Conservation (phyloP, 257 asterid genomes). For the Nicotiana obtusifolia region DNA sequence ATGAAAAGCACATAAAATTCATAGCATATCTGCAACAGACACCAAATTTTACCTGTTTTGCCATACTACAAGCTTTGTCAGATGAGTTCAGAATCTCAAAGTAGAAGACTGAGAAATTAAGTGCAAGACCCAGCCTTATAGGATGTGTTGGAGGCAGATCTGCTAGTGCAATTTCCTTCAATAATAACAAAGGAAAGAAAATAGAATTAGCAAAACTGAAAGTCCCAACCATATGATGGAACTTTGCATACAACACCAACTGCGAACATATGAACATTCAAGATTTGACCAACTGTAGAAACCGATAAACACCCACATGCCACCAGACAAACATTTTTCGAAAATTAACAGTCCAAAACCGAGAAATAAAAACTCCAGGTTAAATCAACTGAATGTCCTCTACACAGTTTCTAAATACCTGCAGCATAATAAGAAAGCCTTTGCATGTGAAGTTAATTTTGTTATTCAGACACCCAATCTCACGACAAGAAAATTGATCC, state of each 20-base stretch:
- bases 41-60: slow-evolving; percentile 33
- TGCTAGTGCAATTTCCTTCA: slow-evolving; percentile 39
- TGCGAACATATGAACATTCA: not conserved
- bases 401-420: not conserved
- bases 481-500: not conserved
- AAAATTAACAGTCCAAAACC: not conserved
- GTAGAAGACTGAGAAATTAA: slow-evolving; percentile 45
- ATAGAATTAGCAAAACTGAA: slow-evolving; percentile 2
- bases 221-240: not conserved
- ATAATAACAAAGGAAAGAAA: not conserved
- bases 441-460: not conserved
- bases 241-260: not conserved
- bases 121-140: slow-evolving; percentile 45
- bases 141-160: slow-evolving; percentile 50
- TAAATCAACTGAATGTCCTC: not conserved
- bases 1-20: not conserved
- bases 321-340: not conserved
- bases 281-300: not conserved
- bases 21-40: not conserved
- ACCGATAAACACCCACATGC: not conserved
- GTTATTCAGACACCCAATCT: not conserved
- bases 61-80: slow-evolving; percentile 45
- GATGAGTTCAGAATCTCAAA: slow-evolving; percentile 48
- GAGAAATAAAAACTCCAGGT: not conserved
- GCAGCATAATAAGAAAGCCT: not conserved